Evolutionary conservation across 805 yeast species (phyloP).

Genomic region (Saccharomyces paradoxus): DNA sequence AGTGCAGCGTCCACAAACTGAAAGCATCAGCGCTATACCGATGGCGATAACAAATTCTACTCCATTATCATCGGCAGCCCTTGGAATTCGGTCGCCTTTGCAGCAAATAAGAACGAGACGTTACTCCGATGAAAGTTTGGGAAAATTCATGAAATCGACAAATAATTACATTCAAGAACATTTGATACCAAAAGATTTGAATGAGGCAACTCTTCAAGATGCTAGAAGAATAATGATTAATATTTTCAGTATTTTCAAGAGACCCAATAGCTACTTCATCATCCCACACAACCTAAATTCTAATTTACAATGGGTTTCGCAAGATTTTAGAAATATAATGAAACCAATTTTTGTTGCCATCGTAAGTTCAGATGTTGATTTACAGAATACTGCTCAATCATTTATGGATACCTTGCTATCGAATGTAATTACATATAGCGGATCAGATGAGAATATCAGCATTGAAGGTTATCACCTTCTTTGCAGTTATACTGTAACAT

Average conservation of each 20-base stretch:
- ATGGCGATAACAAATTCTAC: conserved; percentile 11
- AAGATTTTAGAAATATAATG: conserved; percentile 22
- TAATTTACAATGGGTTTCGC: conserved; percentile 13
- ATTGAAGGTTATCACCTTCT: conserved; percentile 32
- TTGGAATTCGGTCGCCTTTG: conserved; percentile 6
- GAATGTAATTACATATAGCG: conserved; percentile 11
- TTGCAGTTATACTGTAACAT: conserved; percentile 31
- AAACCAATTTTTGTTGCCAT: conserved; percentile 36
- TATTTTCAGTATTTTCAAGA: conserved; percentile 26
- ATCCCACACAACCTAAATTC: conserved; percentile 16
- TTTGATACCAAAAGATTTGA: not conserved
- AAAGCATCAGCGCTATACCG: conserved; percentile 2
- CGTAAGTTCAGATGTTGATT: conserved; percentile 29
- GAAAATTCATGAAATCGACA: not conserved
- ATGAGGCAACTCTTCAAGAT: conserved; percentile 4
- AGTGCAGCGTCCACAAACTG: not conserved
- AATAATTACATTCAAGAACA: not conserved
- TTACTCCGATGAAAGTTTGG: conserved; percentile 13
- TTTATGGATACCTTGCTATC: conserved; percentile 29
- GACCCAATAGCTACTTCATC: conserved; percentile 20
- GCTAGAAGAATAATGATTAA: conserved; percentile 26
- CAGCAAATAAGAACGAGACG: conserved; percentile 12
- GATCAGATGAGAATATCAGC: conserved; percentile 23
- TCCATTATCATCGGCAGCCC: conserved; percentile 7
- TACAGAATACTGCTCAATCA: conserved; percentile 32